Evolutionary conservation across 83 land plant genomes (phyloP), one percentile per base, ranked within the genome.

Genomic region (Thuja plicata): DNA sequence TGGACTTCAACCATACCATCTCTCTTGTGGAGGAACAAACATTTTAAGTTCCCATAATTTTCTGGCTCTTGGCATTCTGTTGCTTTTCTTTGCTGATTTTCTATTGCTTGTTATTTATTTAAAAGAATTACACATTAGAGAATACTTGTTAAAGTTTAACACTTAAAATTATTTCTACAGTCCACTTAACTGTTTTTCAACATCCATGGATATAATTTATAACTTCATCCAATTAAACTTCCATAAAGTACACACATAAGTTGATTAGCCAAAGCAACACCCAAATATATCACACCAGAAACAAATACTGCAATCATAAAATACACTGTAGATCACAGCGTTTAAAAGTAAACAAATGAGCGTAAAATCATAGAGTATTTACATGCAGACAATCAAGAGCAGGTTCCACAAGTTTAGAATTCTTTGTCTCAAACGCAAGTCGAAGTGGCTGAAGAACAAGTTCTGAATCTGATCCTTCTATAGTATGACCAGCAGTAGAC

Each of bases 331-430:
- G 40, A 79, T 79, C 46, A 21, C 24, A 38, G 40, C 0, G 40
- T 24, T 21, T 79, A 21, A 21, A 38, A 24, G 19, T 82, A 3
- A n/a, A 52, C 24, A 46, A 3, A 46, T 43, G 15, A 82, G 9
- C 5, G 15, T 66, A 38, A 57, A 50, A 71, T 60, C 21, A 43
- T 5, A 54, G 37, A 62, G 16, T 57, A 88, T 92, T 89, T 92
- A 98, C 99, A 93, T 98, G 99, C 43, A 98, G 92, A 86, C 99
- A 98, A 90, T 98, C 99, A 88, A 98, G 94, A 84, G 99, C 99
- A 88, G 94, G 90, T 86, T 98, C 99, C 40, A 95, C 90, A 45
- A 98, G 89, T 89, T 96, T 98, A 12, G 95, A 89, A 90, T 97
- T 96, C 92, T 96, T 97, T 46, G 99, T 95, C 91, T 97, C 99